Evolutionary conservation across 805 yeast species (phyloP), one percentile per base, ranked within the genome.

Genomic region (Dipodascopsis uninucleata): DNA sequence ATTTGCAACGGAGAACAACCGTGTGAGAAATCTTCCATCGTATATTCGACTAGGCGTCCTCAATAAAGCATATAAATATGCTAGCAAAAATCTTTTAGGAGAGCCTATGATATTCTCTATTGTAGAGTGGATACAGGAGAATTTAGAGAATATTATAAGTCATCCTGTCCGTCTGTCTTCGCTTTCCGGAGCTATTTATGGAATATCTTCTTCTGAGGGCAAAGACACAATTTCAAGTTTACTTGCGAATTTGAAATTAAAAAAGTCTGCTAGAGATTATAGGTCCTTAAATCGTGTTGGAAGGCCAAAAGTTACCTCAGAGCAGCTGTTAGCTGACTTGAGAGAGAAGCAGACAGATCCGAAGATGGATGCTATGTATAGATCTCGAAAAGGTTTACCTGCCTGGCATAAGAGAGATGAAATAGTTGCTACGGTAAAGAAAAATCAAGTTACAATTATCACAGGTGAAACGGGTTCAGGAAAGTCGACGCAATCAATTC

Each of bases 401-500:
- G 97, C 97, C 0, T 90, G 95, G 95, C 62, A 68, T 10, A 83
- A 81, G 59, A 72, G 70, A 41, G 64, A 73, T 0, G 71, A 75
- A 4, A 70, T 90, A 31, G 71, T 85, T 1, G 57, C 74, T 0
- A 66, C 79, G 3, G 77, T 90, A 3, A 69, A 71, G 23, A 49
- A 69, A 0, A 76, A 84, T 59, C 77, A 77, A 51, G 83, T 87
- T 3, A 79, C 85, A 6, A 66, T 90, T 26, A 75, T 90, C 28
- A 90, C 97, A 1, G 98, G 97, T 62, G 98, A 93, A 62, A 90
- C 97, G 0, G 97, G 97, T 57, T 89, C 97, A 1, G 97, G 97
- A 56, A 90, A 90, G 60, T 86, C 96, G 1, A 90, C 98, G 0
- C 98, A 90, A 61, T 78, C 86, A 4, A 96, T 87, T 4, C 98